phyloP scores from a whole-genome alignment of 192 early-diverging fungal species.

The Mortierella claussenii region DNA sequence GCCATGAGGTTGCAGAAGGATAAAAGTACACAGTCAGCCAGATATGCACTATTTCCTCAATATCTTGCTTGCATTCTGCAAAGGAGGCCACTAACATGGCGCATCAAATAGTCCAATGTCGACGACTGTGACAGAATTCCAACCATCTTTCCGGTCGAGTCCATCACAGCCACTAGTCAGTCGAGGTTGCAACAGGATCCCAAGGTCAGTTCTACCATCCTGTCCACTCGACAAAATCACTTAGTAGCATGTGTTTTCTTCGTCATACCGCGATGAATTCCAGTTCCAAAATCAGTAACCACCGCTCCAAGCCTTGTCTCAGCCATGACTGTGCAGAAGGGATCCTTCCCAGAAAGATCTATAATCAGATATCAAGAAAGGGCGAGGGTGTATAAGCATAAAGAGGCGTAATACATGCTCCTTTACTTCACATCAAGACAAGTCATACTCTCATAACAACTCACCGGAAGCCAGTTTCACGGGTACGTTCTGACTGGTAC shows the following conservation, averaged over 20 bases:
- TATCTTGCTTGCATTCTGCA: no score
- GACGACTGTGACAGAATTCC: slow-evolving; percentile 84
- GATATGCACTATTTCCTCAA: no score
- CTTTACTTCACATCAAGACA: not conserved
- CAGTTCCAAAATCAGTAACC: slow-evolving; percentile 75
- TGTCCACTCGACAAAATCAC: no score
- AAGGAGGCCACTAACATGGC: slow-evolving; percentile 56
- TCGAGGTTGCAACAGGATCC: no score
- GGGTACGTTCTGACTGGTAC: slow-evolving; percentile 60
- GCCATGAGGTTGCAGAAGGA: no score
- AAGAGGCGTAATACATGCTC: not conserved
- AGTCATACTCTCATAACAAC: not conserved
- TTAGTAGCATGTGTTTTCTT: no score
- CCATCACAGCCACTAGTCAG: slow-evolving; percentile 78
- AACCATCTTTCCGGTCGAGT: slow-evolving; percentile 61
- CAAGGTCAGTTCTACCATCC: no score
- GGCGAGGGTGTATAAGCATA: not conserved
- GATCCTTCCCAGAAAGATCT: slow-evolving; percentile 86
- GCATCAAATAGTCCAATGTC: slow-evolving; percentile 73
- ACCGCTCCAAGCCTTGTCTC: slow-evolving; percentile 79
- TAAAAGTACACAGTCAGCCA: not conserved
- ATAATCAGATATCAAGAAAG: slow-evolving; percentile 6
- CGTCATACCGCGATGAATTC: slow-evolving; percentile 78
- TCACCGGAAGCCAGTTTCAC: slow-evolving; percentile 71
- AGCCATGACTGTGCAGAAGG: slow-evolving; percentile 83